Evolutionary conservation across 768 basidiomycete species (phyloP).

Genomic region (Tephrocybe rancida): DNA sequence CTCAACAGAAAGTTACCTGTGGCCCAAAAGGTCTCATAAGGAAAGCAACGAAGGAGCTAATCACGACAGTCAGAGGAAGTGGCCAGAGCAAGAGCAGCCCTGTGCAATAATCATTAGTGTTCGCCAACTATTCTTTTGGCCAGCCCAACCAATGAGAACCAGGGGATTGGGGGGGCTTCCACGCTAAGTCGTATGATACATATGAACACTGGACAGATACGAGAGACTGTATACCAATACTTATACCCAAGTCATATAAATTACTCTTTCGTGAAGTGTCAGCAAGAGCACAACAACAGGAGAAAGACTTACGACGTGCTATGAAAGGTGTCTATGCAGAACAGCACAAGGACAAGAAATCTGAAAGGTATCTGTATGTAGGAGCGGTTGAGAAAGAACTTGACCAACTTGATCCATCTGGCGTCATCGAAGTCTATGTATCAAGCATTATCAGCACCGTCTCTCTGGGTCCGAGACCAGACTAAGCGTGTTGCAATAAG

Average conservation of each 20-base stretch:
- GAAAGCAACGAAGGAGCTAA: slow-evolving; percentile 16
- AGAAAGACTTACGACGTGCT: slow-evolving; percentile 10
- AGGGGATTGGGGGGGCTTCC: slow-evolving; percentile 18
- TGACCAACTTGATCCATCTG: slow-evolving; percentile 11
- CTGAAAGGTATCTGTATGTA: neutral
- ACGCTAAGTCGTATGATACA: slow-evolving; percentile 15
- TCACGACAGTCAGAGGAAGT: slow-evolving; percentile 15
- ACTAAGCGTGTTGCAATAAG: slow-evolving; percentile 19
- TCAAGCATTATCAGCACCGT: neutral
- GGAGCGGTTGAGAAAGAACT: neutral
- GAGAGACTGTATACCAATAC: slow-evolving; percentile 2
- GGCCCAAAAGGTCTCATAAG: slow-evolving; percentile 20
- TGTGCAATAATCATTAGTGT: neutral
- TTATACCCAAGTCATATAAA: slow-evolving; percentile 19
- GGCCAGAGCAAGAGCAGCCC: slow-evolving; percentile 13
- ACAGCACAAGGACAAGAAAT: slow-evolving; percentile 8
- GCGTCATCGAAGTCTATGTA: slow-evolving; percentile 16
- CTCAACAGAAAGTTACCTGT: slow-evolving; percentile 14
- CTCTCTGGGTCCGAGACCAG: neutral
- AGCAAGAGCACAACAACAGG: neutral
- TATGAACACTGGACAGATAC: neutral
- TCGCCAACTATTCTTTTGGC: neutral
- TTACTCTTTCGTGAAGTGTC: slow-evolving; percentile 4
- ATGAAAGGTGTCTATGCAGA: slow-evolving; percentile 11
- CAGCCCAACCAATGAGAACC: slow-evolving; percentile 17